Conservation (phyloP, 768 basidiomycete genomes). For the Cystobasidium ongulense region DNA sequence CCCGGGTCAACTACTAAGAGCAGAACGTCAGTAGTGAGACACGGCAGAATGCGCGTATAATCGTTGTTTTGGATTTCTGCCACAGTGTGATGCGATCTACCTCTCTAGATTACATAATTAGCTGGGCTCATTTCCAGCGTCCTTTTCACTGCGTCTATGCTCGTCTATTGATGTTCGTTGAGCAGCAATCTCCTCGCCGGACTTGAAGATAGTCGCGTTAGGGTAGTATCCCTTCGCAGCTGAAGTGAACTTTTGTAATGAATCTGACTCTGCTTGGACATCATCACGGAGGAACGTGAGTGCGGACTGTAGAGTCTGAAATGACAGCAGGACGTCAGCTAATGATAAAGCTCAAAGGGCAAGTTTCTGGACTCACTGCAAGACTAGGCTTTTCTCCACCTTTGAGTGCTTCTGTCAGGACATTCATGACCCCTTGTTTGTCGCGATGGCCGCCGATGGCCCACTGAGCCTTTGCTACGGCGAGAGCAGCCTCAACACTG, state of each 20-base stretch:
- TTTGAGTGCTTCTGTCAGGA: not conserved
- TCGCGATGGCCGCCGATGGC: not conserved
- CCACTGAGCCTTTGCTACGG: conserved; percentile 18
- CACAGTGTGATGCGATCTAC: not conserved
- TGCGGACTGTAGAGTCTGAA: not conserved
- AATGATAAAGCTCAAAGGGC: not conserved
- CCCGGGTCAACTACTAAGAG: no score
- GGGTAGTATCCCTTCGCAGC: not conserved
- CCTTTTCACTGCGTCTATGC: conserved; percentile 5
- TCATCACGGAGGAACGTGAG: conserved; percentile 4
- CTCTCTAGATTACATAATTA: not conserved
- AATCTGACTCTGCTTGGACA: not conserved
- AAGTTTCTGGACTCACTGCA: not conserved
- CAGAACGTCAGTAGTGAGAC: no score
- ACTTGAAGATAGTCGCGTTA: not conserved
- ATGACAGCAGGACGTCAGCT: not conserved
- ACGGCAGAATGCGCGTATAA: not conserved
- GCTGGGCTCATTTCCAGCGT: conserved; percentile 22
- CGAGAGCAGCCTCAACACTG: not conserved
- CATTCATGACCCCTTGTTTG: not conserved
- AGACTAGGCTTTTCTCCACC: not conserved
- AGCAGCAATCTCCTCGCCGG: not conserved
- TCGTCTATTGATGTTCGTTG: conserved; percentile 10
- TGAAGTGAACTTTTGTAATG: not conserved
- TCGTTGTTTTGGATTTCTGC: not conserved